Evolutionary conservation across 1,139 yeast species (phyloP).

Genomic region (Debaryomycetaceae sp.): DNA sequence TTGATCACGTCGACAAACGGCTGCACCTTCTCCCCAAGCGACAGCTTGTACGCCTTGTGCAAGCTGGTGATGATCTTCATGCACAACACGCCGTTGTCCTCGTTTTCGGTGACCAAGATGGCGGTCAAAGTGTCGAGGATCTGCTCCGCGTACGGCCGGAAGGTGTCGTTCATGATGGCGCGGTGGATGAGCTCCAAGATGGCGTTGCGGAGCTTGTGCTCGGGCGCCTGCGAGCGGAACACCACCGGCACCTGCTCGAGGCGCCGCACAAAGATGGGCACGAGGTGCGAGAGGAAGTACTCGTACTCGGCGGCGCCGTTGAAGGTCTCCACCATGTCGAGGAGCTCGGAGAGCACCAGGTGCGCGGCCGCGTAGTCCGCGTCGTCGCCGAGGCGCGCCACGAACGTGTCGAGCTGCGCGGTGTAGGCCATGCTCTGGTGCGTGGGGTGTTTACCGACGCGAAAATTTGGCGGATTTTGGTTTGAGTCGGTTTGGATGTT

Average conservation of each 20-base stretch:
- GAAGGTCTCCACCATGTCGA: slow-evolving; percentile 82
- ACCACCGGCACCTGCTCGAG: slow-evolving; percentile 72
- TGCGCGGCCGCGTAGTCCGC: slow-evolving; percentile 58
- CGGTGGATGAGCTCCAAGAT: slow-evolving; percentile 79
- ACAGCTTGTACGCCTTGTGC: slow-evolving; percentile 77
- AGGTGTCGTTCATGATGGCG: slow-evolving; percentile 75
- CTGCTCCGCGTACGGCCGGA: slow-evolving; percentile 64
- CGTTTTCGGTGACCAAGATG: slow-evolving; percentile 74
- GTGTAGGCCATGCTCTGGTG: slow-evolving; percentile 35
- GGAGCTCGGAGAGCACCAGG: slow-evolving; percentile 69
- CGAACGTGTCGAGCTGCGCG: slow-evolving; percentile 56
- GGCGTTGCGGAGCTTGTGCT: slow-evolving; percentile 71
- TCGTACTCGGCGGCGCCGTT: slow-evolving; percentile 79
- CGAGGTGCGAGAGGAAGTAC: slow-evolving; percentile 53
- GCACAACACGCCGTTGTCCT: slow-evolving; percentile 90
- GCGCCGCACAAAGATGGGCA: slow-evolving; percentile 59
- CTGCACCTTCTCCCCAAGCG: slow-evolving; percentile 66
- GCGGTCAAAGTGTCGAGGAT: slow-evolving; percentile 60
- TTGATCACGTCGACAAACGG: slow-evolving; percentile 76
- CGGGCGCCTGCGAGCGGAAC: slow-evolving; percentile 56
- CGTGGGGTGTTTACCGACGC: not conserved
- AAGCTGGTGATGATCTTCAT: slow-evolving; percentile 86
- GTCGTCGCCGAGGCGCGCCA: slow-evolving; percentile 50
- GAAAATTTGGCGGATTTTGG: slow-evolving; percentile 9
- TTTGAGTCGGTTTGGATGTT: slow-evolving; percentile 7